Base-by-base conservation (phyloP, 805 yeast genomes). In the Metschnikowia bowlesiae region DNA sequence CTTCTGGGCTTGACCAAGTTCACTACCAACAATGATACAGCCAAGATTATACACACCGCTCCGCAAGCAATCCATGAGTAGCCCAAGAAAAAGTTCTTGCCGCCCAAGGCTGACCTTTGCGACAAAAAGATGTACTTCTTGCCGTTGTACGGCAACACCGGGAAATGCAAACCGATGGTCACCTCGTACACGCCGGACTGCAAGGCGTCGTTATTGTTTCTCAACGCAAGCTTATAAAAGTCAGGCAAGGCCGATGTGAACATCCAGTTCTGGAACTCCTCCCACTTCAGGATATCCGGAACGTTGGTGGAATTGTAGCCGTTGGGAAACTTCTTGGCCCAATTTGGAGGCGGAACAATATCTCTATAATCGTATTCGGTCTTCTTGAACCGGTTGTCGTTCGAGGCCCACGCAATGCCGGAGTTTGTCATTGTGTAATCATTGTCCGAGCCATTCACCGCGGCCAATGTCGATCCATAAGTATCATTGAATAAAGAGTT, bases 401-500 rank as follows among this genome's bases (percentile, higher is more conserved):
- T 72, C 28, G 69, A 54, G 1, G 65, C 38, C 78, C 78, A 74
- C 7, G 78, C 75, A 47, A 70, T 73, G 3, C 74, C 76, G 28
- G 66, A 55, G 34, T 65, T 63, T 31, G 75, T 69, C 69, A 74
- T 61, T 28, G 51, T 41, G 53, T 67, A 73, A 53, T 67, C 67
- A 4, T 40, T 13, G 2, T 55, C 18, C 4, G 73, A 65, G 8
- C 75, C 76, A 53, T 74, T 74, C 13, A 68, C 76, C 2, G 66
- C 74, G 6, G 30, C 45, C 28, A 74, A 63, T 4, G 74, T 65
- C 9, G 59, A 44, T 14, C 60, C 36, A 48, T 54, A 85, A 0
- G 94, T 85, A 61, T 87, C 96, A 65, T 87, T 87, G 69, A 87
- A 87, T 58, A 85, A 58, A 8, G 91, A 80, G 64, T 87, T 87